Base-by-base conservation (phyloP, 106 monocot genomes). In the Ottelia alismoides region DNA sequence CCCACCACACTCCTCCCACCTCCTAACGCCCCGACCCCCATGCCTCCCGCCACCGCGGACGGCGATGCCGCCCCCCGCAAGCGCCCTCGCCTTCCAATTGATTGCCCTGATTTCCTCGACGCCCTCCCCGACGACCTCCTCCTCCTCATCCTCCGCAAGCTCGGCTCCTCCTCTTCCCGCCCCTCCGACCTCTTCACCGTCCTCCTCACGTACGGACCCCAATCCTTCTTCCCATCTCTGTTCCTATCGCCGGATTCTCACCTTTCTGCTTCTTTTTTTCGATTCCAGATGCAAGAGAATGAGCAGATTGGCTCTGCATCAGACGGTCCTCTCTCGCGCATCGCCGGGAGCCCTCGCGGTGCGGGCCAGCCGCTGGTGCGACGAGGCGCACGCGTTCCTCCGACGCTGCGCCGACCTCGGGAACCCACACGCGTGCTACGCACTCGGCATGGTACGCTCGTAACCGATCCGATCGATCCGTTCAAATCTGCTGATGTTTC, bases 341-440 rank as follows among this genome's bases (percentile, higher is more conserved):
- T 76, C 76, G 16, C 21, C 27, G 18, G 57, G 47, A 20, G 48
- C 69, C 10, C 16, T 70, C 21, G 59, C 51, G 7, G 45, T 82
- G 14, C 54, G 65, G 2, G 65, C 72, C 6, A 65, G 27, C 23
- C 52, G 20, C 22, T 82, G 73, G 81, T 73, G 68, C 17, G 61
- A 65, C 14, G 53, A 69, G 11, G 68, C 73, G 5, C 69, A 73
- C 57, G 31, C 31, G 14, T 82, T 82, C 54, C 31, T 82, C 17
- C 55, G 65, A 59, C 69, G 51, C 7, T 82, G 76, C 55, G 72
- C 65, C 12, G 72, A 69, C 22, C 55, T 65, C 18, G 81, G 81
- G 1, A 82, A 72, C 56, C 40, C 55, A 20, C 72, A 82, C 23
- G 81, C 76, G n/a, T 70, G 65, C 47, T 82, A 70, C 47, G 56